Base-by-base conservation (phyloP, 805 yeast species). In the Saccharomycopsis oosterbeekiorum region DNA sequence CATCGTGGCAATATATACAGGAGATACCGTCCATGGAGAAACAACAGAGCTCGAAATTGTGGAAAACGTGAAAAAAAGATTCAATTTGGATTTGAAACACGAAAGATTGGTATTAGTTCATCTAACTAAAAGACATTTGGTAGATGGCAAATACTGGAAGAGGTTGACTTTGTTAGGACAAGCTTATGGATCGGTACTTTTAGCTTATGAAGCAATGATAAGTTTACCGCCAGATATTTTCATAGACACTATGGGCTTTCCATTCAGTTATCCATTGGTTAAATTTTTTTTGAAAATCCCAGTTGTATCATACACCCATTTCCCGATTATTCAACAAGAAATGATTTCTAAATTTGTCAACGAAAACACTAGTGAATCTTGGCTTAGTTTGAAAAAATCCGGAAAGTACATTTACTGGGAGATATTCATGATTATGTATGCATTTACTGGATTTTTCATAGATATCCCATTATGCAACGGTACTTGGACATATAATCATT, bases 221-320 rank as follows among this genome's bases (percentile, higher is more conserved):
- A 79, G 79, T 66, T 78, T 89, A 50, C 74, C 83, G 8, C 97
- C 98, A 0, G 98, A 94, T 70, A 78, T 90, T n/a, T 90, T 91
- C 83, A 79, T 94, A 41, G 99, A 94, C 69, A 92, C 99, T 1
- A 86, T 90, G 81, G 99, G 99, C 0, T 84, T 88, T 59, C 97
- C 99, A 2, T 94, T 93, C 62, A 75, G 86, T 26, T 93, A 91
- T 71, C 88, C 89, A 1, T 69, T 86, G 24, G 83, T 88, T 0
- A 71, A 79, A 24, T 69, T 75, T 65, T 73, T 83, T 56, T 76
- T 88, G 42, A 78, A 80, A 63, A 75, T 90, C 36, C 99, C 99
- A 0, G 80, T 94, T 34, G 74, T 87, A 26, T 83, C 97, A 0
- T 94, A 94, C 69, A 89, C 90, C n/a, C 99, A 94, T 74, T 94